A percentile compares a stretch with the other conserved stretches of the same genome.
Evolutionary conservation across 164 flowering plant genomes (phyloP).

Genomic region (Magnolia sinica): DNA sequence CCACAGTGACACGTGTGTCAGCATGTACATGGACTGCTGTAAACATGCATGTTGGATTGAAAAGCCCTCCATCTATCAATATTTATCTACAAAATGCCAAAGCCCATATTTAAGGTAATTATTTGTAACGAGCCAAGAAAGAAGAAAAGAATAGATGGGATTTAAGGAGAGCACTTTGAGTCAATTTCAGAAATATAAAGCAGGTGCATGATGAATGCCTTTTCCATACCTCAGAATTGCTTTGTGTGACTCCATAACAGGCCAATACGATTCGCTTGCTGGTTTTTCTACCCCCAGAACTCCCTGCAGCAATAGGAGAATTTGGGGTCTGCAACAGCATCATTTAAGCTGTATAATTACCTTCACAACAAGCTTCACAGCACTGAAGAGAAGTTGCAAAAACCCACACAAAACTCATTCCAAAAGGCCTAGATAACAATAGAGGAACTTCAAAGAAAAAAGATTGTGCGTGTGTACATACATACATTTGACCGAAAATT

Average conservation of each 20-base stretch:
- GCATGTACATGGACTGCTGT: too few species aligned
- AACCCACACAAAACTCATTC: neutral
- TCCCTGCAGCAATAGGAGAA: conserved; percentile 68
- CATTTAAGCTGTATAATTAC: conserved; percentile 4
- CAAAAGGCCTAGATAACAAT: neutral
- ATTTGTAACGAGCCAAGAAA: neutral
- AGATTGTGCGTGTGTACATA: too few species aligned
- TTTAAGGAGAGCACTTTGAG: neutral
- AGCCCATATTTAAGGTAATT: neutral
- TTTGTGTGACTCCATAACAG: conserved; percentile 57
- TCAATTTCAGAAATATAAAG: neutral
- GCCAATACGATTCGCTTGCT: conserved; percentile 67
- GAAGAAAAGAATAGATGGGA: neutral
- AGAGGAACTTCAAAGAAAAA: neutral
- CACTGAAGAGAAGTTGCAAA: neutral
- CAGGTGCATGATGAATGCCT: conserved; percentile 5
- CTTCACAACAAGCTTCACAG: neutral
- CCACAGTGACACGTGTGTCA: too few species aligned
- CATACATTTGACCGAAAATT: neutral
- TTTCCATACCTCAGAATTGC: conserved; percentile 46
- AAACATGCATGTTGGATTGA: neutral
- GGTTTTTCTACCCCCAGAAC: conserved; percentile 77
- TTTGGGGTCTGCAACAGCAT: conserved; percentile 72
- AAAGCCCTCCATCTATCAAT: neutral
- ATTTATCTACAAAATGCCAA: too few species aligned